A percentile compares a stretch with the other conserved stretches of the same genome.
Conservation (phyloP, 768 basidiomycete genomes). For the Suillus subluteus region DNA sequence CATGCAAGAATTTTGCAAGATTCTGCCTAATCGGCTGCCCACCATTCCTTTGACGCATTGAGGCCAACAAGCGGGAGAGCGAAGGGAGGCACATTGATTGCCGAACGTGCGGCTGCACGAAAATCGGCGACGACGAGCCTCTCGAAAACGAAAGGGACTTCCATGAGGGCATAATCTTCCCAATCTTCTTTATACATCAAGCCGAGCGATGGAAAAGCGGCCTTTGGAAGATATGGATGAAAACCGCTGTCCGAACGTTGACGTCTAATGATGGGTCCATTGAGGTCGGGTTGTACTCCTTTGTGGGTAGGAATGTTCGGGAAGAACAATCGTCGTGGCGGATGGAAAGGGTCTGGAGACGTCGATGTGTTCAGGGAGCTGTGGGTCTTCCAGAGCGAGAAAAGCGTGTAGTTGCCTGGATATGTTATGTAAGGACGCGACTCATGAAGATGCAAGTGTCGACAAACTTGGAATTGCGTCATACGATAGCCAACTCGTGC, state of each 20-base stretch:
- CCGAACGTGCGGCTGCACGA: constrained; percentile 55
- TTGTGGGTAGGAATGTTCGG: constrained; percentile 67
- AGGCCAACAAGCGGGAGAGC: constrained; percentile 49
- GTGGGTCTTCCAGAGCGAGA: constrained; percentile 80
- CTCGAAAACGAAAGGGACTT: constrained; percentile 73
- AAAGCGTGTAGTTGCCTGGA: constrained; percentile 67
- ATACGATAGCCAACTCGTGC: constrained; percentile 68
- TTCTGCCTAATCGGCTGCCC: constrained; percentile 58
- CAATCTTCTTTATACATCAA: constrained; percentile 77
- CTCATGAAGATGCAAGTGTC: constrained; percentile 1
- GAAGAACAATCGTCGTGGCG: constrained; percentile 76
- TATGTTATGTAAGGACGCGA: constrained; percentile 8
- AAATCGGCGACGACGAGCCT: constrained; percentile 79
- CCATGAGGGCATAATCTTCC: constrained; percentile 70
- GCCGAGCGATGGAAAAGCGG: constrained; percentile 71
- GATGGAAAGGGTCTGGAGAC: constrained; percentile 51
- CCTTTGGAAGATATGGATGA: constrained; percentile 72
- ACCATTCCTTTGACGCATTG: constrained; percentile 62
- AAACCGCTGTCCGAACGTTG: constrained; percentile 62
- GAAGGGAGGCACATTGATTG: constrained; percentile 27
- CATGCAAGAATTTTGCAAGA: constrained; percentile 47
- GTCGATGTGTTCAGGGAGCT: constrained; percentile 58
- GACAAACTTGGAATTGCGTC: constrained; percentile 55
- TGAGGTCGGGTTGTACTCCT: constrained; percentile 41
- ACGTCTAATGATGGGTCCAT: constrained; percentile 35